Evolutionary conservation across 2,329 filamentous ascomycete species (phyloP).

Genomic region (Colletotrichum trifolii): DNA sequence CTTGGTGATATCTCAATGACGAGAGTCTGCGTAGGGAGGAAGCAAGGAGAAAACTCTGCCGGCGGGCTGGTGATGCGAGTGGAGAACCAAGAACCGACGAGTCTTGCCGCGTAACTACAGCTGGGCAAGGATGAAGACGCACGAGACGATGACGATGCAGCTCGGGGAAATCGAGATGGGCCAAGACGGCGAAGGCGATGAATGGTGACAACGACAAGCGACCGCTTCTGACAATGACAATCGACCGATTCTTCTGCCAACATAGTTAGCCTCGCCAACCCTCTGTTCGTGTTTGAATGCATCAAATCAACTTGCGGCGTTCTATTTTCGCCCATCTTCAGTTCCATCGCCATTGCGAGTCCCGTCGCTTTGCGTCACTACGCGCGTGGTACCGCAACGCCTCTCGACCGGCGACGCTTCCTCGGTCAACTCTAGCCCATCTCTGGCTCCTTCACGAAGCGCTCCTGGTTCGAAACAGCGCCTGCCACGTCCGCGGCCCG

Average conservation of each 20-base stretch:
- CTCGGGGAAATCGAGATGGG: slow-evolving; percentile 5
- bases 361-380: slow-evolving; percentile 25
- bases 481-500: slow-evolving; percentile 19
- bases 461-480: slow-evolving; percentile 20
- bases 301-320: neutral
- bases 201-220: neutral
- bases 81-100: slow-evolving; percentile 4
- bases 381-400: slow-evolving; percentile 33
- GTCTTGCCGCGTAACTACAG: neutral
- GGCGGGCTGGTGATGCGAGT: slow-evolving; percentile 22
- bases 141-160: neutral
- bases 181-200: slow-evolving; percentile 11
- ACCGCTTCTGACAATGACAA: too few species aligned
- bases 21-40: slow-evolving; percentile 21
- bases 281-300: neutral
- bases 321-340: slow-evolving; percentile 15
- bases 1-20: slow-evolving; percentile 15
- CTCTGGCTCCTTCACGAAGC: slow-evolving; percentile 23
- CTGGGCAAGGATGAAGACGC: slow-evolving; percentile 26
- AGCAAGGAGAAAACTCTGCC: slow-evolving; percentile 17
- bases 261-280: too few species aligned
- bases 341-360: neutral
- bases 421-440: slow-evolving; percentile 25
- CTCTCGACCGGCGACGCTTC: slow-evolving; percentile 29
- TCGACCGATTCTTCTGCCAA: too few species aligned